Evolutionary conservation across 148 eudicot genomes (phyloP).

Genomic region (Rhododendron williamsianum): DNA sequence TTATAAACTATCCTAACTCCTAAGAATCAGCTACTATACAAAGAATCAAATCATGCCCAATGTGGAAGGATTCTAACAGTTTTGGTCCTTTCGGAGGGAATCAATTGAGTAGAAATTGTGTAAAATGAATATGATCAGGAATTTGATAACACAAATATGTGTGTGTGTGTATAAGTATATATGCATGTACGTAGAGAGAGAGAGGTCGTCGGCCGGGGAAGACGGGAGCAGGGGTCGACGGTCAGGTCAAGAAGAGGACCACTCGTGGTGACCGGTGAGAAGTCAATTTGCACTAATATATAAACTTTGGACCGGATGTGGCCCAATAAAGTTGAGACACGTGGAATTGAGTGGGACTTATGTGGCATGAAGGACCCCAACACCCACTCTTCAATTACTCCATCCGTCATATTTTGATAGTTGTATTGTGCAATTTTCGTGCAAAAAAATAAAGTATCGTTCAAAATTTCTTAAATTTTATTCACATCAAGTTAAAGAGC

Average conservation of each 20-base stretch:
- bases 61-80: too few species aligned
- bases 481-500: too few species aligned
- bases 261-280: not conserved
- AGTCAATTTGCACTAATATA: not conserved
- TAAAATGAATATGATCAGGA: not conserved
- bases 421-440: too few species aligned
- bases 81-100: not conserved
- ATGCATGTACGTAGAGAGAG: not conserved
- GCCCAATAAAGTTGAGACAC: not conserved
- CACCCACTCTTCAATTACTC: too few species aligned
- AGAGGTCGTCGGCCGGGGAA: not conserved
- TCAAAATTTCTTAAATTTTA: too few species aligned
- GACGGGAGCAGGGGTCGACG: not conserved
- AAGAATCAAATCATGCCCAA: too few species aligned
- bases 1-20: too few species aligned
- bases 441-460: too few species aligned
- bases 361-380: not conserved
- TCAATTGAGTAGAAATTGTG: not conserved
- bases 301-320: not conserved
- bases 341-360: slow-evolving; percentile 21
- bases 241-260: not conserved
- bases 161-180: not conserved
- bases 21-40: too few species aligned
- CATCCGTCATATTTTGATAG: too few species aligned
- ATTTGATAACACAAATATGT: not conserved